Evolutionary conservation across 176 grass and related monocot species (phyloP).

Genomic region (Carex scoparia): DNA sequence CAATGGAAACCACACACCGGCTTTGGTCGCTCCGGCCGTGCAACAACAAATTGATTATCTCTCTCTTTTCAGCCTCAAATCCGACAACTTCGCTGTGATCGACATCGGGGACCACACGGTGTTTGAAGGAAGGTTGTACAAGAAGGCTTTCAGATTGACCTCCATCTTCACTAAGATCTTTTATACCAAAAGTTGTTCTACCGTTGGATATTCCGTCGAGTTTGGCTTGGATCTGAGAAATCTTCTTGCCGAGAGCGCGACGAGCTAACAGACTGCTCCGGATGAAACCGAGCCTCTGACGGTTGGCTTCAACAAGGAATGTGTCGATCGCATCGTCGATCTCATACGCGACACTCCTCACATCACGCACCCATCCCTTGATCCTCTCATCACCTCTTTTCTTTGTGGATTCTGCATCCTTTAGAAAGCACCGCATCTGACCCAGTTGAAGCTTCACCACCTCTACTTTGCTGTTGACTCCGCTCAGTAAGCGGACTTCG

Average conservation of each 20-base stretch:
- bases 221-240: too few species aligned
- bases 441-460: not conserved
- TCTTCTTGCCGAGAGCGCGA: too few species aligned
- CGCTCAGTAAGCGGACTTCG: not conserved
- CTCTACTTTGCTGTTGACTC: not conserved
- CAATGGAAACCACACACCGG: not conserved
- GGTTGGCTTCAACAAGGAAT: not conserved
- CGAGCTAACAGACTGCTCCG: too few species aligned
- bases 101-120: not conserved
- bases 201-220: too few species aligned
- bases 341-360: conserved; percentile 18
- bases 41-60: not conserved
- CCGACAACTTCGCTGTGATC: not conserved
- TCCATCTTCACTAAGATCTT: not conserved
- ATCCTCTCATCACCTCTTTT: not conserved
- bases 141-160: not conserved
- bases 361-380: conserved; percentile 6
- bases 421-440: not conserved
- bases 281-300: not conserved
- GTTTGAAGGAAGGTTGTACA: not conserved
- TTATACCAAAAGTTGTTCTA: too few species aligned
- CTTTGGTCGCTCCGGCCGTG: not conserved
- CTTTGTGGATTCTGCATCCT: conserved; percentile 15
- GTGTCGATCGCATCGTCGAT: conserved; percentile 24
- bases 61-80: not conserved